Percentiles rank a stretch among this genome's conserved stretches.
Evolutionary conservation across 306 rosid species (phyloP).

Genomic region (Albizia julibrissin): DNA sequence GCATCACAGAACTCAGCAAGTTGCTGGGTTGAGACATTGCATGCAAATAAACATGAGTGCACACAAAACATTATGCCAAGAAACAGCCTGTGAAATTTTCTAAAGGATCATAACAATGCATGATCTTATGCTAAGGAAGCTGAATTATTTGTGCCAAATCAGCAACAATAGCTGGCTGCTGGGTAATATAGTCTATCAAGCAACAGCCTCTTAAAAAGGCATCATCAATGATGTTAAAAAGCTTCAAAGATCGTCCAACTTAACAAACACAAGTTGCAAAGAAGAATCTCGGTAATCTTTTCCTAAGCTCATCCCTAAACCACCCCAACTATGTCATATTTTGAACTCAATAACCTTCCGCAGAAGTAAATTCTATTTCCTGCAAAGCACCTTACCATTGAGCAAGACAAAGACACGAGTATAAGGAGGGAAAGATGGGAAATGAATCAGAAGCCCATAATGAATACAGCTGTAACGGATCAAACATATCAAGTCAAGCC

Average conservation of each 20-base stretch:
- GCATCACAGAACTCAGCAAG: constrained; percentile 17
- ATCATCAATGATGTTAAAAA: not conserved
- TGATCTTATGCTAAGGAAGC: not conserved
- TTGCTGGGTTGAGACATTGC: constrained; percentile 23
- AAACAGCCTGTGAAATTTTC: constrained; percentile 17
- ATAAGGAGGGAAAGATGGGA: not conserved
- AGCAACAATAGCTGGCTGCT: not conserved
- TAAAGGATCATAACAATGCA: not conserved
- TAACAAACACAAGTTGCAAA: not conserved
- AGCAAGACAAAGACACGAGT: not conserved
- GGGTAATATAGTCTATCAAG: not conserved
- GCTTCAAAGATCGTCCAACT: not conserved
- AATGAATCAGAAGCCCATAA: not conserved
- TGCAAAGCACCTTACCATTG: not conserved
- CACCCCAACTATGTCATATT: not conserved
- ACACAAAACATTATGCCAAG: constrained; percentile 11
- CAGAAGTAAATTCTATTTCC: not conserved
- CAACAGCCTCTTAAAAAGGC: not conserved
- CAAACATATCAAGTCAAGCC: not conserved
- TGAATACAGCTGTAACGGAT: not conserved
- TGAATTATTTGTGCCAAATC: constrained; percentile 9
- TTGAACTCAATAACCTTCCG: not conserved
- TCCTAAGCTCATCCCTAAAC: not conserved
- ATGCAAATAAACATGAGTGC: not conserved
- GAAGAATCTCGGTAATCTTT: not conserved